Evolutionary conservation across 139 green algal genomes (phyloP).

Genomic region (Dunaliella primolecta): DNA sequence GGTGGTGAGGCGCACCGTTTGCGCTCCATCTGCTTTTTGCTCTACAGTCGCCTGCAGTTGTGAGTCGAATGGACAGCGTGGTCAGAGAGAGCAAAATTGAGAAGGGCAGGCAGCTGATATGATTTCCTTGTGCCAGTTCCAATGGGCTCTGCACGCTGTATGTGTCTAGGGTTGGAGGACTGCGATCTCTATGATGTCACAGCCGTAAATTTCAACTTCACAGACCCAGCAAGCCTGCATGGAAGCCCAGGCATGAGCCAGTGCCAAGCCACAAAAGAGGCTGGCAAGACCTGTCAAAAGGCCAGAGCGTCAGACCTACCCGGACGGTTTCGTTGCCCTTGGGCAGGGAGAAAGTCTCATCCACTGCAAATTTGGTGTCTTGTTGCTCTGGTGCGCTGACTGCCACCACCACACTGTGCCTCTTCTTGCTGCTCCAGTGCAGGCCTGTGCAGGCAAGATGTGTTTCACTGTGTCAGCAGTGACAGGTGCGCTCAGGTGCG

Average conservation of each 20-base stretch:
- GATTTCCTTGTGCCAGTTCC: not conserved
- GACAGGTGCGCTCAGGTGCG: no score
- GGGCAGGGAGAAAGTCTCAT: slow-evolving; percentile 13
- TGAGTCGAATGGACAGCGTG: not conserved
- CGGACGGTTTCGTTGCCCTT: slow-evolving; percentile 12
- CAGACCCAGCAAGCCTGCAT: no score
- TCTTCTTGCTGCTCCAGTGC: no score
- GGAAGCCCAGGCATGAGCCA: not conserved
- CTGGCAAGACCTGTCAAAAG: no score
- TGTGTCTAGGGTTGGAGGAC: not conserved
- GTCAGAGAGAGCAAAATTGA: not conserved
- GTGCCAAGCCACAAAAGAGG: not conserved
- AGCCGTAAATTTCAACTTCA: no score
- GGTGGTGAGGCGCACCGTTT: slow-evolving; percentile 35
- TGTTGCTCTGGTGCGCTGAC: no score
- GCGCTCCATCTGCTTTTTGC: slow-evolving; percentile 12
- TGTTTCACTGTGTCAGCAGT: no score
- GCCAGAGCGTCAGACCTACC: no score
- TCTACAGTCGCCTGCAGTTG: slow-evolving; percentile 32
- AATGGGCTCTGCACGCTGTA: not conserved
- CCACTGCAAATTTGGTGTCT: not conserved
- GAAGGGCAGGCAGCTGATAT: not conserved
- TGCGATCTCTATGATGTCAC: not conserved
- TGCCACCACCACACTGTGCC: no score
- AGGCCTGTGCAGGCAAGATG: no score